phyloP scores from a whole-genome alignment of 208 protist genomes.

The Acanthamoeba sp. region DNA sequence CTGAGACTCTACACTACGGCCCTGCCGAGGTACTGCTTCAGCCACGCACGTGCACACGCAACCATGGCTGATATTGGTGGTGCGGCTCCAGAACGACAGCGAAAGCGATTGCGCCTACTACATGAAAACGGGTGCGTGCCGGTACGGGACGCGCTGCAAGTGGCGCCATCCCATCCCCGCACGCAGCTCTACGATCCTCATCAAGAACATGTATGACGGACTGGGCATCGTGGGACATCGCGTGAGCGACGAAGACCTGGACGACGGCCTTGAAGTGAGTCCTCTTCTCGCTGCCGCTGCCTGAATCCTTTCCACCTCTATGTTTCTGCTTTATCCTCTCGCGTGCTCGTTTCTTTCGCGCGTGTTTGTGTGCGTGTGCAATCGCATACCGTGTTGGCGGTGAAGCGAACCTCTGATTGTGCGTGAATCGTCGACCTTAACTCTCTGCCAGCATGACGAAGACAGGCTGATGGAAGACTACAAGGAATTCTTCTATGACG shows the following conservation, averaged over 20 bases:
- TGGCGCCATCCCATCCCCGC: constrained; percentile 41
- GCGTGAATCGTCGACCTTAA: background rate
- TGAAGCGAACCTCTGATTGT: background rate
- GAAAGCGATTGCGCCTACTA: constrained; percentile 42
- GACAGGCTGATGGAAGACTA: constrained; percentile 48
- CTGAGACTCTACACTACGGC: background rate
- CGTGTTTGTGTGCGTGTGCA: background rate
- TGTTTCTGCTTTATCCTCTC: background rate
- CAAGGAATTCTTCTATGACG: constrained; percentile 60
- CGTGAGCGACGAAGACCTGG: constrained; percentile 10
- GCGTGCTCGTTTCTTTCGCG: background rate
- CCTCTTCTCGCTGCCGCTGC: constrained; percentile 10
- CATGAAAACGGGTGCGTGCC: constrained; percentile 69
- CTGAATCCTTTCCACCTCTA: constrained; percentile 59
- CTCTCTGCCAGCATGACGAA: constrained; percentile 45
- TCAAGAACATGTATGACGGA: constrained; percentile 73
- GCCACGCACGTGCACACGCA: no score
- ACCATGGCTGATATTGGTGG: background rate
- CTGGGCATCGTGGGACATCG: constrained; percentile 7
- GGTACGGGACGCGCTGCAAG: constrained; percentile 10
- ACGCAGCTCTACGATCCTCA: constrained; percentile 53
- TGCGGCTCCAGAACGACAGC: background rate
- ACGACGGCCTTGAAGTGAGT: constrained; percentile 64
- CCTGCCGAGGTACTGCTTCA: background rate
- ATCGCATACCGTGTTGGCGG: background rate